Evolutionary conservation across 805 yeast species (phyloP).

Genomic region (Jamesozyma rosinii): DNA sequence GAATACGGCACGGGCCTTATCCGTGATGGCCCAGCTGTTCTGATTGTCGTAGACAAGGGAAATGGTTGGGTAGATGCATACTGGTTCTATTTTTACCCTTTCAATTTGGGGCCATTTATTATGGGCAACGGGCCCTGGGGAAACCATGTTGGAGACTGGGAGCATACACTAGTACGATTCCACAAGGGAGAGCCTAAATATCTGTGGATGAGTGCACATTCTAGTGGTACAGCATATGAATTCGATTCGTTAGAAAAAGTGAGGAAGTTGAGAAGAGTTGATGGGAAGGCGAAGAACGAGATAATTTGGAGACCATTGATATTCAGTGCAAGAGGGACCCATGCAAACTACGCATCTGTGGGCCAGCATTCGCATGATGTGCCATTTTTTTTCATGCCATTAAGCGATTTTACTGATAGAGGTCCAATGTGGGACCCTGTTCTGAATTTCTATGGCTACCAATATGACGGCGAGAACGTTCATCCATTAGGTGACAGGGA

Average conservation of each 20-base stretch:
- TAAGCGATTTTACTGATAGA: conserved; percentile 87
- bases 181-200: conserved; percentile 68
- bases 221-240: conserved; percentile 86
- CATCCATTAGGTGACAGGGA: conserved; percentile 31
- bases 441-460: conserved; percentile 66
- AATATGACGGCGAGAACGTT: conserved; percentile 49
- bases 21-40: conserved; percentile 64
- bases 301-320: conserved; percentile 53
- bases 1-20: conserved; percentile 61
- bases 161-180: conserved; percentile 83
- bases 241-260: conserved; percentile 36
- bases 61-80: conserved; percentile 90
- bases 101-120: conserved; percentile 89
- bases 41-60: conserved; percentile 83
- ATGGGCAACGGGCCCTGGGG: conserved; percentile 97
- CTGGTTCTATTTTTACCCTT: conserved; percentile 93
- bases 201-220: conserved; percentile 96
- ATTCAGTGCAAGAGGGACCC: conserved; percentile 91
- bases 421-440: conserved; percentile 96
- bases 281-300: conserved; percentile 69
- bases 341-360: conserved; percentile 91
- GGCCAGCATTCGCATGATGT: conserved; percentile 95
- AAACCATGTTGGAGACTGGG: conserved; percentile 97
- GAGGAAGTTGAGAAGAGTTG: conserved; percentile 66
- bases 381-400: conserved; percentile 67